phyloP scores from a whole-genome alignment of 108 stramenopile species.

The Cyclotella atomus region DNA sequence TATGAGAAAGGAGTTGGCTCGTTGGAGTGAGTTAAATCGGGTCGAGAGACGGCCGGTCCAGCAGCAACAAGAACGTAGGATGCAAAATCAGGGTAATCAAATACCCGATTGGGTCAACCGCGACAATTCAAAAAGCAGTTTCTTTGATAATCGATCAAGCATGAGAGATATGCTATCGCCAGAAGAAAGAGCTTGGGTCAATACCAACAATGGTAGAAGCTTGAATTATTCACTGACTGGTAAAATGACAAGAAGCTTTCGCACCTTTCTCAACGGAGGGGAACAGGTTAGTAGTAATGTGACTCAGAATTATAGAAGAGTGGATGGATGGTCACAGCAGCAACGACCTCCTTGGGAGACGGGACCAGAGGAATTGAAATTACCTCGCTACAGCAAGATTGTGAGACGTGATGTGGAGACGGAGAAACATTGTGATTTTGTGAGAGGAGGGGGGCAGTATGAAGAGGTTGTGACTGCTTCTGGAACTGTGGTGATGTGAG shows the following conservation, averaged over 20 bases:
- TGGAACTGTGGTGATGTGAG: no score
- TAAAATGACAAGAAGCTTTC: conserved; percentile 34
- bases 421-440: not conserved
- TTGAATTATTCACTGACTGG: conserved; percentile 9
- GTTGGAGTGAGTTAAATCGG: not conserved
- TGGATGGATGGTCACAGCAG: not conserved
- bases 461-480: conserved; percentile 6
- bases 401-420: not conserved
- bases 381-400: conserved; percentile 51
- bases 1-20: conserved; percentile 70
- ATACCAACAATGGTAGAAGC: not conserved
- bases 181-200: conserved; percentile 29
- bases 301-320: conserved; percentile 2
- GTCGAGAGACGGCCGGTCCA: not conserved
- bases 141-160: conserved; percentile 30
- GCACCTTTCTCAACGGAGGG: conserved; percentile 21
- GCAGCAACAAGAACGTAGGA: not conserved
- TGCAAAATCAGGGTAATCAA: not conserved
- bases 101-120: conserved; percentile 3
- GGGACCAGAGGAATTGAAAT: conserved; percentile 56
- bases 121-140: conserved; percentile 31
- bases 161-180: conserved; percentile 27
- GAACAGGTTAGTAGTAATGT: conserved; percentile 10
- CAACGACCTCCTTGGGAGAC: conserved; percentile 49
- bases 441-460: no score